Conservation (phyloP, 495 filamentous ascomycete species). For the Recurvomyces mirabilis region DNA sequence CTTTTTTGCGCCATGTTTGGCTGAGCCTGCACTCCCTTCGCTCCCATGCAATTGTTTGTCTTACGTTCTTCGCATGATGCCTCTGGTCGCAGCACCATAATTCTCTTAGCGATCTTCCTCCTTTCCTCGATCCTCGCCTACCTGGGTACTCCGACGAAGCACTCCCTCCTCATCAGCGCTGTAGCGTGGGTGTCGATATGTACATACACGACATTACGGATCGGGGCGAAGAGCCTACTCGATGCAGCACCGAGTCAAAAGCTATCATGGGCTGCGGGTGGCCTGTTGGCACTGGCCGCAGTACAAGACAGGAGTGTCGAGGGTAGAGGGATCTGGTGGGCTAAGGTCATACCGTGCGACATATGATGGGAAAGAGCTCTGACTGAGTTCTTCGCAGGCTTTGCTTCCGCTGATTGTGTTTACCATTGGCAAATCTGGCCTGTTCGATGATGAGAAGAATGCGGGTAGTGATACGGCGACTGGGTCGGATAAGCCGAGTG, state of each 20-base stretch:
- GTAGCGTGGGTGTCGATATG: slow-evolving; percentile 28
- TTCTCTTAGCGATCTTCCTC: slow-evolving; percentile 18
- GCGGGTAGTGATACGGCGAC: neutral
- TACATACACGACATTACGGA: slow-evolving; percentile 16
- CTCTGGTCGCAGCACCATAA: slow-evolving; percentile 1
- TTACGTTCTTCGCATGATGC: slow-evolving; percentile 4
- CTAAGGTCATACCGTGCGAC: slow-evolving; percentile 20
- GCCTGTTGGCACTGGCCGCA: slow-evolving; percentile 24
- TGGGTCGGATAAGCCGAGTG: neutral
- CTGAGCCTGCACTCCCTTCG: too few relatives aligned
- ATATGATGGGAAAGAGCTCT: slow-evolving; percentile 1
- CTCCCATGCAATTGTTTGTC: too few relatives aligned
- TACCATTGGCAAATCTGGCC: neutral
- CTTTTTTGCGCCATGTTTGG: too few relatives aligned
- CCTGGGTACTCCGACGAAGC: slow-evolving; percentile 20
- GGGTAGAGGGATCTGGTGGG: slow-evolving; percentile 27
- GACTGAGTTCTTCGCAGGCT: slow-evolving; percentile 10
- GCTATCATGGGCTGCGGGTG: slow-evolving; percentile 24
- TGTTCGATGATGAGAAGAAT: neutral
- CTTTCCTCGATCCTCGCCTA: slow-evolving; percentile 19
- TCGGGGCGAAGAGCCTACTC: slow-evolving; percentile 11
- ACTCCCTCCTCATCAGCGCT: slow-evolving; percentile 27
- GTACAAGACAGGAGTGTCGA: slow-evolving; percentile 27
- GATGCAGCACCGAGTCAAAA: slow-evolving; percentile 7
- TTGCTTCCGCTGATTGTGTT: slow-evolving; percentile 5